Percentiles rank a stretch among this genome's conserved stretches.
Conservation (phyloP, 176 grass and related monocot species). For the Tillandsia fasciculata region DNA sequence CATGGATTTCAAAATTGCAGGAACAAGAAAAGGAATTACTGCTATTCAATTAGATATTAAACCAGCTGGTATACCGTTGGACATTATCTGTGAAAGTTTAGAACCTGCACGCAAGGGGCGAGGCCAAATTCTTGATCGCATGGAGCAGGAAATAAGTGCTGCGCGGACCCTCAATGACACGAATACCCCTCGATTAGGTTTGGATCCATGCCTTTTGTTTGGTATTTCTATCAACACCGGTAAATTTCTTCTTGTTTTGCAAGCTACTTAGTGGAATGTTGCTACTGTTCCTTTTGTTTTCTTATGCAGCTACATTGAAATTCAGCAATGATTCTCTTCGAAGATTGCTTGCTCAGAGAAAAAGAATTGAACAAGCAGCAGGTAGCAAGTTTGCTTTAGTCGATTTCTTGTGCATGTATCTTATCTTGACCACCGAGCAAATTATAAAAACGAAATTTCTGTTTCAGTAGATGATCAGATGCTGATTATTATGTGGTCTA, state of each 20-base stretch:
- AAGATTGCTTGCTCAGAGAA: slow-evolving; percentile 65
- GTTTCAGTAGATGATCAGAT: no score
- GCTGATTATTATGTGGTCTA: no score
- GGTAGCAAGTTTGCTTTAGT: slow-evolving; percentile 30
- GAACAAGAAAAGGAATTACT: slow-evolving; percentile 90
- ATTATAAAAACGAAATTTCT: no score
- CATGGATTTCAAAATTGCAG: slow-evolving; percentile 99
- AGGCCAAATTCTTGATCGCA: slow-evolving; percentile 76
- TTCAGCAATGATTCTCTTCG: slow-evolving; percentile 62
- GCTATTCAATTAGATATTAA: slow-evolving; percentile 99
- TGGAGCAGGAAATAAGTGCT: slow-evolving; percentile 88
- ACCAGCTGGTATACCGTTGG: slow-evolving; percentile 94
- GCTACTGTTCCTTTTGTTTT: slow-evolving; percentile 14
- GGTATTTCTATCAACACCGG: not conserved
- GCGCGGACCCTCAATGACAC: slow-evolving; percentile 63
- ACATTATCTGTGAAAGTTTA: slow-evolving; percentile 91
- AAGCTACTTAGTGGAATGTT: slow-evolving; percentile 5
- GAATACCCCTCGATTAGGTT: slow-evolving; percentile 75
- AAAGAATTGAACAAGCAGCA: slow-evolving; percentile 88
- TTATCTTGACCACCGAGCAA: not conserved
- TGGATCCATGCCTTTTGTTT: slow-evolving; percentile 5
- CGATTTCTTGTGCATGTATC: slow-evolving; percentile 15
- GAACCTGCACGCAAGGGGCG: slow-evolving; percentile 73
- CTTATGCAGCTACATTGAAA: slow-evolving; percentile 63
- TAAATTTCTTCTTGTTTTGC: not conserved